Evolutionary conservation across 2,329 filamentous ascomycete genomes (phyloP).

Genomic region (Paecilomyces sp.): DNA sequence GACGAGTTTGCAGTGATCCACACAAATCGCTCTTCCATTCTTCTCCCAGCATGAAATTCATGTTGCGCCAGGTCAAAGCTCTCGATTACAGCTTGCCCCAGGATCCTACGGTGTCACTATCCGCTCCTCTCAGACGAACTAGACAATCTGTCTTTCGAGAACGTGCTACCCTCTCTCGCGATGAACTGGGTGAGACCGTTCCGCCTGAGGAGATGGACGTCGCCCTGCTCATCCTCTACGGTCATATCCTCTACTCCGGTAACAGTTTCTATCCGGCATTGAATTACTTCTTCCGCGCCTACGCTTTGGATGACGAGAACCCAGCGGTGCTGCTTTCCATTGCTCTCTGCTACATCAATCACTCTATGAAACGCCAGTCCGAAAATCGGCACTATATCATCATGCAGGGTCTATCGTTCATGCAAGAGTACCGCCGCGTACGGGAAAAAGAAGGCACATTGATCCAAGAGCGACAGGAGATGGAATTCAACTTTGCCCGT

Average conservation of each 20-base stretch:
- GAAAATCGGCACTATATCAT: conserved; percentile 87
- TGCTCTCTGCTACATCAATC: conserved; percentile 78
- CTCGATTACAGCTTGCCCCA: conserved; percentile 65
- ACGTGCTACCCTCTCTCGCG: conserved; percentile 32
- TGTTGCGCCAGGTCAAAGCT: conserved; percentile 83
- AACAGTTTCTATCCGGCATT: conserved; percentile 77
- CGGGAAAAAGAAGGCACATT: conserved; percentile 40
- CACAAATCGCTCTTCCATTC: conserved; percentile 59
- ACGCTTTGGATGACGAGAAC: conserved; percentile 66
- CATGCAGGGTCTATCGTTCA: conserved; percentile 74
- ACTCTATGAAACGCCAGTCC: conserved; percentile 79
- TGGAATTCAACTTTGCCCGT: conserved; percentile 72
- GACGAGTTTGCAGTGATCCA: conserved; percentile 66
- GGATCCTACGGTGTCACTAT: conserved; percentile 31
- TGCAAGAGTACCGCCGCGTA: conserved; percentile 64
- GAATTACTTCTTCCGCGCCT: conserved; percentile 77
- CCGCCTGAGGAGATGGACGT: conserved; percentile 57
- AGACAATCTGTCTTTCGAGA: conserved; percentile 39
- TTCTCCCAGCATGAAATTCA: conserved; percentile 79
- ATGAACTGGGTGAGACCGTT: conserved; percentile 28
- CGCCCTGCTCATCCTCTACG: conserved; percentile 78
- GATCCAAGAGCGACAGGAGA: conserved; percentile 58
- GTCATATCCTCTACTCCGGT: conserved; percentile 78
- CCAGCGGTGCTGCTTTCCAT: conserved; percentile 73
- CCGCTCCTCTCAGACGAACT: conserved; percentile 16